Base-by-base conservation (phyloP, 192 early-diverging fungal species). In the Coemansia sp. region DNA sequence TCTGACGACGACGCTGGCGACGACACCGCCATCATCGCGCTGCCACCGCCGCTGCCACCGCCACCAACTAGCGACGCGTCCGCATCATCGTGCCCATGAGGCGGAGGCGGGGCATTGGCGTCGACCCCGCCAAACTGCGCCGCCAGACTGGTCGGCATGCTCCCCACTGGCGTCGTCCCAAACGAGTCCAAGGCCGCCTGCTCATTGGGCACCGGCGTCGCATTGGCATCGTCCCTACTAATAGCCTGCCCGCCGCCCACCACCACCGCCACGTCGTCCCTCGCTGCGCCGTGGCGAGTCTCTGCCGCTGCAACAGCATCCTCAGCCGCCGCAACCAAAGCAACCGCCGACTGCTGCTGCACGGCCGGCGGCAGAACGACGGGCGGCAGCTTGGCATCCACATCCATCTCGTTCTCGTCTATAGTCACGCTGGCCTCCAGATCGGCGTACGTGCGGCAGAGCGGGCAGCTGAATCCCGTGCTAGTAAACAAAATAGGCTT, bases 371-470 rank as follows among this genome's bases (percentile, higher is more conserved):
- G 74, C 42, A 82, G 68, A 13, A 62, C n/a, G 36, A 60, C 23
- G 18, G 56, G 38, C 31, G 60, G 70, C 42, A 67, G 62, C 28
- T 57, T 55, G 26, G 63, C 60, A 40, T 77, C 79, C 13, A 82
- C 67, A 43, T 79, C 76, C 72, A 76, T 78, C 42, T 83, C 82
- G 65, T 76, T 79, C 63, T 83, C 81, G 37, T 83, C 81, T 10
- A 78, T 59, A 0, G 76, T 79, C 21, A 93, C 91, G 75, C 74
- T 86, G 46, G 88, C 93, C 45, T 93, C 92, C 36, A 97, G 79
- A 81, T 97, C 93, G 18, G 94, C 94, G 63, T 91, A 95, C 43
- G 92, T 91, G 62, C 95, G 86, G 79, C 94, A 97, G 35, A 97
- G 83, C 34, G 94, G 93, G 74, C 95, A 95, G 56, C 83, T 87